Percentiles rank a stretch among this genome's conserved stretches.
Conservation (phyloP, 1,284 basidiomycete species). For the Cutaneotrichosporon cavernicola region DNA sequence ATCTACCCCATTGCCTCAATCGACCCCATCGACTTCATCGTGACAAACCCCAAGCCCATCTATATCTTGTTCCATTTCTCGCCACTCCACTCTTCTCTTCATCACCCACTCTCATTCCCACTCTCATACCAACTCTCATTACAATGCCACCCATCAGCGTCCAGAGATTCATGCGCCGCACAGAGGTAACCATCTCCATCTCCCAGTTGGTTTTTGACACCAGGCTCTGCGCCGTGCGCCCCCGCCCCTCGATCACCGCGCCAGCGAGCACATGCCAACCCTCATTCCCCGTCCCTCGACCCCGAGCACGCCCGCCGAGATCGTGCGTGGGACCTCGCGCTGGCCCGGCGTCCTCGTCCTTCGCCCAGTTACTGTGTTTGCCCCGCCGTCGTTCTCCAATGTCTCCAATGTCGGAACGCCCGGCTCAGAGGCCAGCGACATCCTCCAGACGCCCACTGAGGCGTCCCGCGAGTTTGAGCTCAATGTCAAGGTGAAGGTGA, state of each 20-base stretch:
- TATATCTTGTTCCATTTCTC: not conserved
- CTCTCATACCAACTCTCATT: not conserved
- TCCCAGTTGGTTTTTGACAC: not conserved
- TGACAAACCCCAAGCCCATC: no score
- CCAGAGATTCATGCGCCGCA: conserved; percentile 1
- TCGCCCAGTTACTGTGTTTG: not conserved
- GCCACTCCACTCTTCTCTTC: not conserved
- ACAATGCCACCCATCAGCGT: not conserved
- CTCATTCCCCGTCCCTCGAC: not conserved
- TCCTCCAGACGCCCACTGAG: no score
- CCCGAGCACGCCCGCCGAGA: not conserved
- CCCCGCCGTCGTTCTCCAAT: not conserved
- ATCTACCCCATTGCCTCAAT: no score
- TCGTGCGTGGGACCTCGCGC: not conserved
- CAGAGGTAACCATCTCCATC: not conserved
- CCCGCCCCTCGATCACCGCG: not conserved
- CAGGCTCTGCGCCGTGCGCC: not conserved
- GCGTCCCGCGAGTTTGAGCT: no score
- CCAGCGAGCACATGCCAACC: not conserved
- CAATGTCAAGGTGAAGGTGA: no score
- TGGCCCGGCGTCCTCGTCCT: conserved; percentile 3
- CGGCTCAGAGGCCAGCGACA: no score
- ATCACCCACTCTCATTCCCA: not conserved
- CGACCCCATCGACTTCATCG: no score
- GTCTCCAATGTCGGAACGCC: not conserved